A percentile compares a stretch with the other conserved stretches of the same genome.
phyloP scores from a whole-genome alignment of 2,329 filamentous ascomycete species.

The Alternaria longipes region DNA sequence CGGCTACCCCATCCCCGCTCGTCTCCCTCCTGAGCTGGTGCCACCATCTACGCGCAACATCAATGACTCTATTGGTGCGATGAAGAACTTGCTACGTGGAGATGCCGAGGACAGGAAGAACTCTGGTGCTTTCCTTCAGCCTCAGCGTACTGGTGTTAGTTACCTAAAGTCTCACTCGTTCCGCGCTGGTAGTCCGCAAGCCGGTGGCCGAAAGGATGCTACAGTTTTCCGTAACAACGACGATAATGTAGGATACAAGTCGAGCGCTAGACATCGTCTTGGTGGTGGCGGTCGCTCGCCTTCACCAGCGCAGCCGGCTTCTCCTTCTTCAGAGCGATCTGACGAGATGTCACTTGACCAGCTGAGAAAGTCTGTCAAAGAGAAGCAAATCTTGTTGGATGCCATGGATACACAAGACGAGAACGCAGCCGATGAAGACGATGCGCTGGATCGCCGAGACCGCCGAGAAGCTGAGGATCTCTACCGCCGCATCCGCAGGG shows the following conservation, averaged over 20 bases:
- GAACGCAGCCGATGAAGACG: conserved; percentile 87
- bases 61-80: conserved; percentile 88
- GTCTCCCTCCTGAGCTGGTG: conserved; percentile 88
- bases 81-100: conserved; percentile 87
- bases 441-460: conserved; percentile 88
- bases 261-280: conserved; percentile 87
- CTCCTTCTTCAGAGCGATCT: conserved; percentile 66
- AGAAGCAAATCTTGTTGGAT: conserved; percentile 93
- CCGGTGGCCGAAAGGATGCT: conserved; percentile 82
- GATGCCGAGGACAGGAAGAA: conserved; percentile 91
- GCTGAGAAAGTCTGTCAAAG: conserved; percentile 87
- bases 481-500: conserved; percentile 87
- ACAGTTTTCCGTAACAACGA: conserved; percentile 98
- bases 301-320: conserved; percentile 70
- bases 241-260: conserved; percentile 87
- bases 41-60: conserved; percentile 95
- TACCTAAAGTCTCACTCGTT: conserved; percentile 97
- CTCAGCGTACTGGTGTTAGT: conserved; percentile 97
- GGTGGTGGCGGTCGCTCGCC: conserved; percentile 75
- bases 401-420: conserved; percentile 97
- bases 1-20: conserved; percentile 88
- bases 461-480: conserved; percentile 92
- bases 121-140: conserved; percentile 87
- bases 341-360: conserved; percentile 90
- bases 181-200: conserved; percentile 68